Percentiles rank a stretch among this genome's conserved stretches.
These are phyloP conservation scores for thale cress (Arabidopsis thaliana) DNA, from an alignment of 345 rosid species.

Conservation along the genomic window TAIR10.1 NC_003070.9:1727501-1728000, in stretches of 20 bases:
- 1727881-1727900: background rate
- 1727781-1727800: background rate
- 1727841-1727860: background rate
- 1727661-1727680: background rate
- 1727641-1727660: too few relatives aligned
- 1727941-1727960: conserved; percentile 54
- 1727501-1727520: too few relatives aligned
- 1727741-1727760: too few relatives aligned
- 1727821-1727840: background rate
- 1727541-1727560: too few relatives aligned
- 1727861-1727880: background rate
- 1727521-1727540: too few relatives aligned
- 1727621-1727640: too few relatives aligned
- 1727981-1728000: conserved; percentile 69
- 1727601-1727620: too few relatives aligned
- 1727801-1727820: background rate
- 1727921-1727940: background rate
- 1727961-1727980: conserved; percentile 58
- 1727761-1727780: background rate
- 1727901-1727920: background rate
- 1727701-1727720: background rate
- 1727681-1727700: background rate
- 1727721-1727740: background rate
- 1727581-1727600: too few relatives aligned
- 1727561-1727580: too few relatives aligned